Percentiles rank a stretch among this genome's conserved stretches.
Conservation (phyloP, 2,329 filamentous ascomycete species). For the Knufia fluminis region DNA sequence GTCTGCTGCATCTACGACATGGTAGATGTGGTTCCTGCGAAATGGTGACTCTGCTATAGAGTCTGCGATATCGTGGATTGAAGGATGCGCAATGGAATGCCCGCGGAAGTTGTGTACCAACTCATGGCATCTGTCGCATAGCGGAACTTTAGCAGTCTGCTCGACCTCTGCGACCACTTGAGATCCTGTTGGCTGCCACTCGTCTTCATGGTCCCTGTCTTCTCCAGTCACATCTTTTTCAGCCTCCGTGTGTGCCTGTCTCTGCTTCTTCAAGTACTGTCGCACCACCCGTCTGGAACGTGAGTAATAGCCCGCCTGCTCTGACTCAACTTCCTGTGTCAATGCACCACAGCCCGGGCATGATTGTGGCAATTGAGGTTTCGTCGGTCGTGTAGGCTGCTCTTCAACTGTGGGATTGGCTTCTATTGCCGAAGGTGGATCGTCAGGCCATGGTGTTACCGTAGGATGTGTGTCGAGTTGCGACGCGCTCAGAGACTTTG, state of each 20-base stretch:
- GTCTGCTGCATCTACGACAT: slow-evolving; percentile 88
- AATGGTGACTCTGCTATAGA: slow-evolving; percentile 84
- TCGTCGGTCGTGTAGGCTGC: neutral
- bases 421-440: too few relatives aligned
- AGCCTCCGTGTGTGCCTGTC: neutral
- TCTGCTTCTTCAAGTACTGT: slow-evolving; percentile 20
- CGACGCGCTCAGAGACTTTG: neutral
- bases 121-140: slow-evolving; percentile 83
- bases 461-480: neutral
- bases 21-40: slow-evolving; percentile 88
- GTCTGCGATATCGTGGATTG: slow-evolving; percentile 67
- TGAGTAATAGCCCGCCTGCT: slow-evolving; percentile 51
- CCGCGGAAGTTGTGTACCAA: slow-evolving; percentile 67
- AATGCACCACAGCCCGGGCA: slow-evolving; percentile 58
- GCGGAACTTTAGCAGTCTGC: slow-evolving; percentile 34
- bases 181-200: neutral
- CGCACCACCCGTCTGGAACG: slow-evolving; percentile 40
- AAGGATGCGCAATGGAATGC: slow-evolving; percentile 67
- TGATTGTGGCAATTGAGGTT: slow-evolving; percentile 35
- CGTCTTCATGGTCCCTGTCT: neutral
- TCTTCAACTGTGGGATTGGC: neutral
- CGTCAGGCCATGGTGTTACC: too few relatives aligned
- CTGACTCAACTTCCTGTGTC: slow-evolving; percentile 46
- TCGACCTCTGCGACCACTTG: neutral
- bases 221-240: slow-evolving; percentile 7